Percentiles rank a stretch among this genome's conserved stretches.
These are phyloP conservation scores for Glonium stellatum DNA, from an alignment of 495 filamentous ascomycete genomes.

Conservation along the genomic window DNA sequence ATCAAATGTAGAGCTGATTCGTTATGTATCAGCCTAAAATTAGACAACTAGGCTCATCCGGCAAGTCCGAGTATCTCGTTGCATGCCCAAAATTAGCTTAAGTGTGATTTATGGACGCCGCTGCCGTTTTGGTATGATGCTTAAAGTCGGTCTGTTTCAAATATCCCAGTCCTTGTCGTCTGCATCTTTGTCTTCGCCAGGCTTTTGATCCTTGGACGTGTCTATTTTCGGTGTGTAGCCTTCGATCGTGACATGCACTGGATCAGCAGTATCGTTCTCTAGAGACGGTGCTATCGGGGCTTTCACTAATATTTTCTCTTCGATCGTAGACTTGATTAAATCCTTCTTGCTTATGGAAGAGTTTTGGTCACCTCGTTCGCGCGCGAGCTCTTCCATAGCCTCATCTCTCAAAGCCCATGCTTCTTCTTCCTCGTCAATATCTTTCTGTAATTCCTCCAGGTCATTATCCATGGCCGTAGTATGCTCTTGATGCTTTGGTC, in stretches of 20 bases:
- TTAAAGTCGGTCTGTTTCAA: not conserved
- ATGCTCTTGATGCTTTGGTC: conserved; percentile 6
- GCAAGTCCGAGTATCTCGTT: too few species aligned
- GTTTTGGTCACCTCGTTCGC: conserved; percentile 47
- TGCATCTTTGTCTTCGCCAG: conserved; percentile 8
- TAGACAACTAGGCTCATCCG: too few species aligned
- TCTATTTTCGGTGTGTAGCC: conserved; percentile 20
- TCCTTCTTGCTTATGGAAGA: conserved; percentile 18
- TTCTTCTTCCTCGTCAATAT: conserved; percentile 31
- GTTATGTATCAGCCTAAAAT: too few species aligned
- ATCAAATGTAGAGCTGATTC: too few species aligned
- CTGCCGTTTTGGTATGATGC: not conserved
- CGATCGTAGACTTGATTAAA: conserved; percentile 15
- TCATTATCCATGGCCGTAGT: conserved; percentile 6
- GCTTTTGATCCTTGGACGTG: not conserved
- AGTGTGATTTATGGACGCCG: not conserved
- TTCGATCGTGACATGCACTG: conserved; percentile 26
- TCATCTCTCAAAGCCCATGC: conserved; percentile 26
- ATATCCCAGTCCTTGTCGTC: conserved; percentile 23
- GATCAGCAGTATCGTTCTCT: not conserved
- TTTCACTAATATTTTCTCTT: conserved; percentile 11
- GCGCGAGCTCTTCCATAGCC: conserved; percentile 39
- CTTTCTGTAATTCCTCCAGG: conserved; percentile 11
- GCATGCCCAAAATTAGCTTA: too few species aligned
- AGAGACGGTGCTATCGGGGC: conserved; percentile 8